Evolutionary conservation across 2,329 filamentous ascomycete species (phyloP), one percentile per base, ranked within the genome.

Genomic region (Orbilia ellipsospora): DNA sequence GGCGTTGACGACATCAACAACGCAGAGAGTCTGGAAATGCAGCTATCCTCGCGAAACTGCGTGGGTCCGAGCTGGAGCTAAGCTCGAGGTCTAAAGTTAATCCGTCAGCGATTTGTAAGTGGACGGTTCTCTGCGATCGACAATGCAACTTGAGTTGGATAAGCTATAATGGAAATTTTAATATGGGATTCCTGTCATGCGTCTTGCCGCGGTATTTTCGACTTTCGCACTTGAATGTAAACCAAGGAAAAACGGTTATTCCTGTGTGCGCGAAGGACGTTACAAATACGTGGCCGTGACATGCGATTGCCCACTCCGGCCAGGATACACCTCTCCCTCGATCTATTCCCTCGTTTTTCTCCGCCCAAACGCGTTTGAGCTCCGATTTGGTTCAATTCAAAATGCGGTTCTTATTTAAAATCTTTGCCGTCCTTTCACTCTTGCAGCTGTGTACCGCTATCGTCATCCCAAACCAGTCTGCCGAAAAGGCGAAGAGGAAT

Each of bases 151-250:
- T 61, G 57, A 50, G 23, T 50, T 50, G 20, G 57, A 23, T 31
- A 10, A 36, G 2, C 15, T 45, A 23, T 13, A 45, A 48, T 61
- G 23, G 16, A 13, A 31, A 18, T 28, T 48, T 5, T 36, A 48
- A 59, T 44, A 40, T 44, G 42, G 42, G 28, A 50, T 5, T 61
- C n/a, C 18, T 61, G 57, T 42, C 57, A 50, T 61, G 57, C 28
- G 4, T 61, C 48, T 61, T 61, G 23, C 57, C 42, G 57, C 57
- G 57, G 42, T n/a, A 48, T 61, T 50, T 16, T 61, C 50, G 26
- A 45, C 55, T n/a, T 45, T 48, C 28, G 57, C 5, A 4, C 18
- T 45, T 16, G 42, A 13, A 18, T 51, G 8, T 51, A 3, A 10
- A 4, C 2, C 48, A 12, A 51, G 48, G 8, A 12, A 23, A 23